Evolutionary conservation across 371 early-diverging fungal genomes (phyloP), one percentile per base, ranked within the genome.

Genomic region (Rhizopus sp.): DNA sequence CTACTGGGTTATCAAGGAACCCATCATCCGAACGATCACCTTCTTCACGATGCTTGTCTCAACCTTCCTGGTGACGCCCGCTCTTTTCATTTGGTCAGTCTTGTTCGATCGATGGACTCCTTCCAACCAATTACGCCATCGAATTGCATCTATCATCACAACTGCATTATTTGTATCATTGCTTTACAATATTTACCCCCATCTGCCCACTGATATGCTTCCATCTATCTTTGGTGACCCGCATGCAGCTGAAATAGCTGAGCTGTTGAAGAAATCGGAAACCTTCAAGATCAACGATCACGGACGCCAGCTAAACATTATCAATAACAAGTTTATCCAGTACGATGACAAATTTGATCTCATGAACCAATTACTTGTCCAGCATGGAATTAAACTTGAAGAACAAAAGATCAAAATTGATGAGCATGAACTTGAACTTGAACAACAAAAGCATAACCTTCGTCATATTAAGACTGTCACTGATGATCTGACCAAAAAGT

Each of bases 11-110:
- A 40, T 61, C 9, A 61, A 61, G n/a, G 66, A 60, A 17, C 61
- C 66, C 5, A 32, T 57, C 9, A 66, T 66, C 5, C 57, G 66
- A 2, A 46, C 49, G 3, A 33, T 61, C 5, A 57, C 62, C 0
- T 66, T 66, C n/a, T 35, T 66, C 2, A 61, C 66, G 2, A 66
- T 66, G 60, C 29, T 66, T 30, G 57, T 61, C 0, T 61, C 66
- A 5, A 17, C 51, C 7, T 31, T 65, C 4, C 15, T 61, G 7
- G 46, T 66, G 8, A 53, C 57, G 31, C 66, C 61, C 4, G 3
- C 49, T n/a, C 17, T 46, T 7, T 57, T 38, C 40, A 2, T 55
- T 5, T 57, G 42, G 33, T 47, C 62, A 5, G 15, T 1, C 2
- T n/a, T 63, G 2, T 49, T 35, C 8, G 9, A 34, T 33, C 32